Evolutionary conservation across 257 asterid genomes (phyloP), one percentile per base, ranked within the genome.

Genomic region (Plantago major): DNA sequence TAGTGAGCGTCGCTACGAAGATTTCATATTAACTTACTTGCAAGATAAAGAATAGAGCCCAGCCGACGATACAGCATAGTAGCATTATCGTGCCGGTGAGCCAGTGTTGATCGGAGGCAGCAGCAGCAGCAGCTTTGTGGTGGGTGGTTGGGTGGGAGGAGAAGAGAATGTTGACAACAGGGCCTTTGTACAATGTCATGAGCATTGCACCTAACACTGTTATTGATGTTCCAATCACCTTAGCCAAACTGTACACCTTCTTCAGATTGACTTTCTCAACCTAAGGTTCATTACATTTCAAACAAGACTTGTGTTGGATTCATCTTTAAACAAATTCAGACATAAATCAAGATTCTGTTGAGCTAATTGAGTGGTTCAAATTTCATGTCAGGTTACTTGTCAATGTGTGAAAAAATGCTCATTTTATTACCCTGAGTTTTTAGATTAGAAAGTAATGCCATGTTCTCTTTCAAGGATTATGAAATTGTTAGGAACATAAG

Each of bases 31-130:
- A 48, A 52, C 74, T 77, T 67, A 92, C 99, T 73, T 92, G 99
- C 51, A 88, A 67, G 13, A 92, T 89, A 45, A 92, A 89, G 79
- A 92, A 92, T 57, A 80, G 89, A 0, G 99, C 63, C 99, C 99
- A 89, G 65, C 97, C 95, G 56, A 79, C 78, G 15, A 89, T 78
- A 61, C 91, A 82, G 8, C 76, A 67, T 43, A 92, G 76, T 68
- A 89, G 63, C 77, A 82, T 52, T 42, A 89, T 69, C 0, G 88
- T 84, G 64, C 99, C 99, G 30, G 83, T 16, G 68, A 75, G 78
- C 99, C 97, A 89, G 66, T 92, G 82, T 67, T 76, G 88, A 17
- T 74, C 74, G 6, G 84, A 55, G 51, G 75, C 0, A 38, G 42
- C 26, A 57, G 49, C 14, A 65, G 77, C 62, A 55, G 71, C 70